Conservation (phyloP, 2,329 filamentous ascomycete species). For the Colletotrichum limetticola region DNA sequence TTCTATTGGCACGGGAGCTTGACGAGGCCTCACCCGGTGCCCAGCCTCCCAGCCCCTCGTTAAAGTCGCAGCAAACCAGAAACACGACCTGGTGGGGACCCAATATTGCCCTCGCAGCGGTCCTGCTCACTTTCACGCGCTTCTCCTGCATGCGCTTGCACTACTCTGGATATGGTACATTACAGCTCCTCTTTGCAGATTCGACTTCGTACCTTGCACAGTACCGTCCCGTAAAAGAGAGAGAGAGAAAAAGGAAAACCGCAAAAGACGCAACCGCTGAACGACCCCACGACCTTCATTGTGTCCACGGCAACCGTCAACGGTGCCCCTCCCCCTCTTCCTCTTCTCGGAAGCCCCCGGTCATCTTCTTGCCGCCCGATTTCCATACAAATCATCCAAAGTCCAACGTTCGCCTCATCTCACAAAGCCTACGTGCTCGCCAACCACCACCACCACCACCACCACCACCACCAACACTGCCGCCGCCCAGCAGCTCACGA, state of each 20-base stretch:
- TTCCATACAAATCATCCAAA: constrained; percentile 23
- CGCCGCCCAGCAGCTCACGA: background rate
- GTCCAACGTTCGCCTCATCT: constrained; percentile 13
- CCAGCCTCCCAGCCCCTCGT: constrained; percentile 19
- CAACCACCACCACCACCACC: background rate
- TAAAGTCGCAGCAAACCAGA: constrained; percentile 10
- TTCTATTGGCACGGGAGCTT: constrained; percentile 22
- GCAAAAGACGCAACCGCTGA: constrained; percentile 6
- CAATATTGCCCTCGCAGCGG: constrained; percentile 12
- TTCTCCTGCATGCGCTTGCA: constrained; percentile 20
- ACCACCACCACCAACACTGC: background rate
- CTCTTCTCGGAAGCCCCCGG: constrained; percentile 18
- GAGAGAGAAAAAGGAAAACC: background rate
- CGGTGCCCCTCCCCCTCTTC: constrained; percentile 13
- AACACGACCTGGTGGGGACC: constrained; percentile 16
- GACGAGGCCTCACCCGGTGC: constrained; percentile 9
- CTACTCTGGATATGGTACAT: background rate
- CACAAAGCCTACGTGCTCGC: background rate
- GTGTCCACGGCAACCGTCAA: constrained; percentile 28
- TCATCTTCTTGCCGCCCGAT: constrained; percentile 24
- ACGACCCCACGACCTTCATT: constrained; percentile 7
- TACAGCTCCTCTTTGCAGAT: background rate
- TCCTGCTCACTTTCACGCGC: constrained; percentile 8
- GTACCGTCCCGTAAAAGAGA: background rate
- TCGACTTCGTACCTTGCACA: background rate